Percentiles rank a stretch among this genome's conserved stretches.
Conservation (phyloP, 208 protist species). For the Entamoeba dispar region DNA sequence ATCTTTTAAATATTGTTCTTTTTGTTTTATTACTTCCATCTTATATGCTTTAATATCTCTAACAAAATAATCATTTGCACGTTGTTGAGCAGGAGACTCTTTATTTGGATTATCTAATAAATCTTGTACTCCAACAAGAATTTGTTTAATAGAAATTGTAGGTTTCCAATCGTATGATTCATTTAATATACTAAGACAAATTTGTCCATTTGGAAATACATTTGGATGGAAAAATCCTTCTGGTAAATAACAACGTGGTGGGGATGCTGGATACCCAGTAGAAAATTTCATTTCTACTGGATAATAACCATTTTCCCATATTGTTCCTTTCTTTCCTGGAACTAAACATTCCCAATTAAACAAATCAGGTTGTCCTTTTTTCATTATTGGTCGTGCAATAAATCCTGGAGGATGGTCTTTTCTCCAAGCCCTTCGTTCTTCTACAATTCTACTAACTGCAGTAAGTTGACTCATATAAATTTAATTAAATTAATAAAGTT, state of each 20-base stretch:
- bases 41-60: neutral
- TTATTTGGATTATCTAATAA: constrained; percentile 81
- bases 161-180: constrained; percentile 93
- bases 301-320: constrained; percentile 80
- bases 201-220: constrained; percentile 83
- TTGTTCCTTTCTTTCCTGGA: constrained; percentile 63
- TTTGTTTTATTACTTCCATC: neutral
- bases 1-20: neutral
- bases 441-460: neutral
- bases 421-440: constrained; percentile 24
- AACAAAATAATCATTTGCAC: neutral
- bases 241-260: constrained; percentile 81
- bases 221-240: constrained; percentile 93
- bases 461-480: neutral
- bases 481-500: no score
- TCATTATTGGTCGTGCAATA: constrained; percentile 12
- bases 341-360: constrained; percentile 84
- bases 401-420: constrained; percentile 27
- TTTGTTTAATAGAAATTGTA: constrained; percentile 79
- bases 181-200: constrained; percentile 92
- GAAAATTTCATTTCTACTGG: constrained; percentile 69
- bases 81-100: constrained; percentile 64
- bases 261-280: constrained; percentile 83
- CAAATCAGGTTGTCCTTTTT: constrained; percentile 50
- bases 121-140: constrained; percentile 89